These are phyloP conservation scores for Corynascus novoguineensis DNA, from an alignment of 495 filamentous ascomycete species.

Conservation along the genomic window DNA sequence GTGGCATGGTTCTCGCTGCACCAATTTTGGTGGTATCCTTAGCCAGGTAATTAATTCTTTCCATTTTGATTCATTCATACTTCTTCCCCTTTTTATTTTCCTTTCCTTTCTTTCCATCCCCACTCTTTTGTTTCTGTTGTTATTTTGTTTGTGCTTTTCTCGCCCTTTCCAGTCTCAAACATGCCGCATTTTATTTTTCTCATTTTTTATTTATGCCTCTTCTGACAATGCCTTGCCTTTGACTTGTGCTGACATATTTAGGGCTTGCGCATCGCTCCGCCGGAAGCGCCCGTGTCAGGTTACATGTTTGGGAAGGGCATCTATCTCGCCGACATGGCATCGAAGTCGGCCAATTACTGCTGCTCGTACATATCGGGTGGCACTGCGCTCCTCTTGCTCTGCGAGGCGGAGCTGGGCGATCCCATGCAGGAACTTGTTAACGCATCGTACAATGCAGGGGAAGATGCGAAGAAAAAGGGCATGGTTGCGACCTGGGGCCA, in stretches of 20 bases:
- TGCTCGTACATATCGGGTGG: constrained; percentile 40
- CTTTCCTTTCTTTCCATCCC: too few relatives aligned
- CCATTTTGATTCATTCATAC: background rate
- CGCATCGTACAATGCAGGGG: constrained; percentile 55
- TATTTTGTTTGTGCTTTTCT: too few relatives aligned
- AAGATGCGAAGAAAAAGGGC: constrained; percentile 53
- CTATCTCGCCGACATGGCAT: constrained; percentile 78
- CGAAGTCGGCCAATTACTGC: constrained; percentile 73
- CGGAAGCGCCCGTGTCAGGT: constrained; percentile 70
- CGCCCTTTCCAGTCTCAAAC: too few relatives aligned
- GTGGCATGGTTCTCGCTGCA: constrained; percentile 77
- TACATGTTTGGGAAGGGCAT: constrained; percentile 87
- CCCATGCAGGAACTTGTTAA: constrained; percentile 56
- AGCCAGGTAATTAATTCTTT: constrained; percentile 42
- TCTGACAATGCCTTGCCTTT: too few relatives aligned
- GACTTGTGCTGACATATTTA: background rate
- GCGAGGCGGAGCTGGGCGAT: constrained; percentile 71
- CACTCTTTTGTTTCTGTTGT: too few relatives aligned
- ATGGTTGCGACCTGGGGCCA: constrained; percentile 61
- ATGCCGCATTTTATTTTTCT: too few relatives aligned
- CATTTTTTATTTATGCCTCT: too few relatives aligned
- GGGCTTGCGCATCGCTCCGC: constrained; percentile 80
- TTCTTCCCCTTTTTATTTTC: background rate
- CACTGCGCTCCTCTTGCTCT: constrained; percentile 59
- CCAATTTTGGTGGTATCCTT: constrained; percentile 79